These are phyloP conservation scores for Aspergillus floridensis DNA, from an alignment of 2,329 filamentous ascomycete species.

Conservation along the genomic window DNA sequence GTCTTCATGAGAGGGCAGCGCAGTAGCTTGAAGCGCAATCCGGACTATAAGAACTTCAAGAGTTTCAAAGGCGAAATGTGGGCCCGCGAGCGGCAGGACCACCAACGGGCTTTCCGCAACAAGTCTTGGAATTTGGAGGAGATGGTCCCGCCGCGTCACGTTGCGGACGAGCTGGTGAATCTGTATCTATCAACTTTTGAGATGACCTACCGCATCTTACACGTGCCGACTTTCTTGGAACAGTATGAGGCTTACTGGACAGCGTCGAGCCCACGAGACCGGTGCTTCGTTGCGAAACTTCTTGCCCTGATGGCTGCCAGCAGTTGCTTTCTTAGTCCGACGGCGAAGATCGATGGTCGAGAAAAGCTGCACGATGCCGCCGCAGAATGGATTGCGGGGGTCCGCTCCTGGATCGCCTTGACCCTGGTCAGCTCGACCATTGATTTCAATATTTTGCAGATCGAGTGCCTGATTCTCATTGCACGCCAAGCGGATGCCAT, in stretches of 20 bases:
- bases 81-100: constrained; percentile 28
- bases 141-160: constrained; percentile 44
- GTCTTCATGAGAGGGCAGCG: constrained; percentile 24
- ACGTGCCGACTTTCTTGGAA: constrained; percentile 56
- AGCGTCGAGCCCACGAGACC: constrained; percentile 39
- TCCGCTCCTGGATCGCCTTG: constrained; percentile 35
- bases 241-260: constrained; percentile 58
- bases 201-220: constrained; percentile 56
- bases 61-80: constrained; percentile 29
- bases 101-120: constrained; percentile 30
- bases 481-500: constrained; percentile 32
- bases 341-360: constrained; percentile 21
- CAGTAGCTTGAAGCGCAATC: constrained; percentile 19
- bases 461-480: constrained; percentile 33
- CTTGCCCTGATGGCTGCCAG: constrained; percentile 42
- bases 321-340: constrained; percentile 41
- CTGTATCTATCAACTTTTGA: constrained; percentile 58
- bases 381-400: constrained; percentile 40
- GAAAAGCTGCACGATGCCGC: constrained; percentile 49
- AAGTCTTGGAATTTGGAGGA: constrained; percentile 30
- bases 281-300: constrained; percentile 48
- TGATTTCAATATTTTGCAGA: constrained; percentile 32
- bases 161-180: constrained; percentile 53
- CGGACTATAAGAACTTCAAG: constrained; percentile 29
- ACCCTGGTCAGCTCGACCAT: constrained; percentile 32